Evolutionary conservation across 2,329 filamentous ascomycete species (phyloP).

Genomic region (Dactylellina cionopaga): DNA sequence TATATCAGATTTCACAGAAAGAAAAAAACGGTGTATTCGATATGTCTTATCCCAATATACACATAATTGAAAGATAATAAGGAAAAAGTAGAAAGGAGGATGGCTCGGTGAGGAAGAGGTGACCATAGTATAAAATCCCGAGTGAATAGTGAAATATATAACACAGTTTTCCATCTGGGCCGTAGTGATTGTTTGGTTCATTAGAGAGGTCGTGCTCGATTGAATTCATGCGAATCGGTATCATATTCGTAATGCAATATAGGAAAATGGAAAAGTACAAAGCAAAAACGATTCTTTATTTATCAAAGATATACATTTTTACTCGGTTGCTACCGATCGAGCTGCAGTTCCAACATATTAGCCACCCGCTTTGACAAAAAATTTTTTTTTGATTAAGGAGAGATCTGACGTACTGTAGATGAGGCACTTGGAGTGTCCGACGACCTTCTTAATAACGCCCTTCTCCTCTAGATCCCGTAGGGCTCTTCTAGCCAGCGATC

Average conservation of each 20-base stretch:
- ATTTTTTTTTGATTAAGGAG: background rate
- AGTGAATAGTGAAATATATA: constrained; percentile 19
- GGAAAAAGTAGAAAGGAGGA: constrained; percentile 9
- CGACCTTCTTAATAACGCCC: constrained; percentile 97
- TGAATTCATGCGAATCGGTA: constrained; percentile 49
- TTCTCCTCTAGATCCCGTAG: constrained; percentile 95
- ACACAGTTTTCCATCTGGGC: constrained; percentile 11
- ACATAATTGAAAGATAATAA: constrained; percentile 34
- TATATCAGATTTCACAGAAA: constrained; percentile 9
- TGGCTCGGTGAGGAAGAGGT: constrained; percentile 18
- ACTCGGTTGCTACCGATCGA: constrained; percentile 52
- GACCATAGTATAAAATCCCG: constrained; percentile 10
- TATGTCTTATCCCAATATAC: constrained; percentile 51
- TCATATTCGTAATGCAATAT: constrained; percentile 47
- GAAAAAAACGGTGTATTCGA: constrained; percentile 39
- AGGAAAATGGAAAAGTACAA: constrained; percentile 23
- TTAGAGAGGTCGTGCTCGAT: constrained; percentile 43
- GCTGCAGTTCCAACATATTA: constrained; percentile 15
- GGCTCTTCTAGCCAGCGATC: constrained; percentile 89
- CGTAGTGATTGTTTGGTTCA: constrained; percentile 23
- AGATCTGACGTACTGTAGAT: constrained; percentile 82
- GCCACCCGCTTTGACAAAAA: background rate
- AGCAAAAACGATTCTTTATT: constrained; percentile 46
- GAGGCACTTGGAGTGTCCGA: constrained; percentile 95
- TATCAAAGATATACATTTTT: constrained; percentile 41